These are phyloP conservation scores for Fulvia fulva DNA, from an alignment of 2,329 filamentous ascomycete genomes.

Conservation along the genomic window DNA sequence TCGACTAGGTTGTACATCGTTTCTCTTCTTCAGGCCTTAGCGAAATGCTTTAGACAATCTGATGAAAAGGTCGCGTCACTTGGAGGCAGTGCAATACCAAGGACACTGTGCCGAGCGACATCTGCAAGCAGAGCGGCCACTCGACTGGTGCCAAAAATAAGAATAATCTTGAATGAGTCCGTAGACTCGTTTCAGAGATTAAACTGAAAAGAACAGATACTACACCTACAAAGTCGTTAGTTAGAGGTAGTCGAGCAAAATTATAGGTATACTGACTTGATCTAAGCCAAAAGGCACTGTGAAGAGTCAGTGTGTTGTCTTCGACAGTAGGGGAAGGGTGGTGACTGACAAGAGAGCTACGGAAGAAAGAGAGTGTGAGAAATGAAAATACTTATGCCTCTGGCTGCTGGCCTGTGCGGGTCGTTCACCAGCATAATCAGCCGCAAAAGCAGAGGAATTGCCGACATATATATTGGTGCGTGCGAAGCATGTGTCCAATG, in stretches of 20 bases:
- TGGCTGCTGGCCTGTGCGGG: neutral
- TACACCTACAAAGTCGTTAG: conserved; percentile 3
- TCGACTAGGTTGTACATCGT: neutral
- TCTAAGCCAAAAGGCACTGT: conserved; percentile 1
- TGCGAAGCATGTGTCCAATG: neutral
- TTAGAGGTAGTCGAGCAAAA: neutral
- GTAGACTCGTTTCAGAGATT: conserved; percentile 21
- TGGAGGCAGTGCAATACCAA: conserved; percentile 12
- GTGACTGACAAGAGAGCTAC: neutral
- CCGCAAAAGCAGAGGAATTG: neutral
- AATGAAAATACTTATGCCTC: neutral
- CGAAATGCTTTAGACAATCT: neutral
- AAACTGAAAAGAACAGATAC: too few relatives aligned
- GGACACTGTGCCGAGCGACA: conserved; percentile 13
- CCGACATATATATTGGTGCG: neutral
- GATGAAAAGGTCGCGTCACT: conserved; percentile 16
- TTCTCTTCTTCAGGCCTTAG: conserved; percentile 8
- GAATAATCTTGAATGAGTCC: conserved; percentile 19
- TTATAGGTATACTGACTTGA: neutral
- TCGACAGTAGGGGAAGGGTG: neutral
- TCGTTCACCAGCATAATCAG: neutral
- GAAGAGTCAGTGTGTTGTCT: neutral
- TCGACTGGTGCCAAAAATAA: conserved; percentile 16
- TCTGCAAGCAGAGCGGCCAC: conserved; percentile 15
- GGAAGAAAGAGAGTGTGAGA: neutral